Conservation (phyloP, 2,329 filamentous ascomycete genomes). For the Colletotrichum viniferum region DNA sequence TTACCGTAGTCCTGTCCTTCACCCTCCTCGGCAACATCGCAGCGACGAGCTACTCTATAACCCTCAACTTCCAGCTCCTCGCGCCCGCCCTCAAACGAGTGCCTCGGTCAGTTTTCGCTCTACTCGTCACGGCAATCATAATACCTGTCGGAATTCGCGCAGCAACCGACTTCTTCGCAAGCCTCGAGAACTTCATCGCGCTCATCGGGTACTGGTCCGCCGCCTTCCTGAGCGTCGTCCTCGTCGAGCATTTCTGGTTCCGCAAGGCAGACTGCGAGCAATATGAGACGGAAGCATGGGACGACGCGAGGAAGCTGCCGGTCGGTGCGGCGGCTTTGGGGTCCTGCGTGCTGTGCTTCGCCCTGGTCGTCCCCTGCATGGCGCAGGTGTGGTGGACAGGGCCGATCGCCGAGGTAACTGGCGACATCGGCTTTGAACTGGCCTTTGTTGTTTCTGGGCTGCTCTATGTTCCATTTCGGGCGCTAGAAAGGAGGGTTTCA, state of each 20-base stretch:
- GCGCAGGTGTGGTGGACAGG: constrained; percentile 64
- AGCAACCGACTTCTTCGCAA: constrained; percentile 42
- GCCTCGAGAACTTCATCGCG: constrained; percentile 47
- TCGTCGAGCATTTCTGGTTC: constrained; percentile 32
- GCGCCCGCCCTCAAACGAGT: constrained; percentile 35
- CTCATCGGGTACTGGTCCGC: constrained; percentile 52
- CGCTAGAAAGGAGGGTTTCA: constrained; percentile 28
- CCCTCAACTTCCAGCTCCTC: constrained; percentile 45
- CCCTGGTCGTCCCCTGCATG: constrained; percentile 62
- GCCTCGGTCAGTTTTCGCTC: constrained; percentile 44
- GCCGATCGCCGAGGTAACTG: constrained; percentile 61
- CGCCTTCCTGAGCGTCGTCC: constrained; percentile 43
- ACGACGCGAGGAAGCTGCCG: constrained; percentile 37
- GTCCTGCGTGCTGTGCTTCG: constrained; percentile 48
- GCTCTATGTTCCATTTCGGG: constrained; percentile 50
- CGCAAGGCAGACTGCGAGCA: not conserved
- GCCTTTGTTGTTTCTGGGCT: constrained; percentile 56
- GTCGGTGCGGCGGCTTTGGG: constrained; percentile 49
- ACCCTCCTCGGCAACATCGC: constrained; percentile 41
- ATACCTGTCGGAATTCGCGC: constrained; percentile 45
- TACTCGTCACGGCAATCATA: constrained; percentile 42
- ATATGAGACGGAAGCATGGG: not conserved
- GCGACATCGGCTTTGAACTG: constrained; percentile 69
- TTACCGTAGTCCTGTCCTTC: constrained; percentile 39
- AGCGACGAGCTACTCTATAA: constrained; percentile 43